These are phyloP conservation scores for Erysimum cheiri DNA, from an alignment of 441 rosid genomes.

Conservation along the genomic window DNA sequence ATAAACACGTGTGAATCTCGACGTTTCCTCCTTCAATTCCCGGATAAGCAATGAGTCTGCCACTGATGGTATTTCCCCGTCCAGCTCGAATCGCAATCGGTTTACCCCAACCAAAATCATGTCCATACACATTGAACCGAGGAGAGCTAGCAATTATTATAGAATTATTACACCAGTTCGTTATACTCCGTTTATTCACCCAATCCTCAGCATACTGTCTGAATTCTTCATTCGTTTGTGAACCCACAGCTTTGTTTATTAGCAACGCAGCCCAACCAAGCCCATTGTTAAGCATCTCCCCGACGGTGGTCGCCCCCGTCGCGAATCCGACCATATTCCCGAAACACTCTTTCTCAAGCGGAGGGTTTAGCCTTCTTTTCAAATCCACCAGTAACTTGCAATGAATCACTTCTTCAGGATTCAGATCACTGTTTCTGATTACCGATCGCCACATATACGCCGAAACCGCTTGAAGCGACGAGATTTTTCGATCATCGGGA, in stretches of 20 bases:
- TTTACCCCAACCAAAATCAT: conserved; percentile 57
- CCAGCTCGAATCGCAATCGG: conserved; percentile 49
- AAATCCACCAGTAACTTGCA: conserved; percentile 35
- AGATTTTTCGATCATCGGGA: conserved; percentile 39
- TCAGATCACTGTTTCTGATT: conserved; percentile 34
- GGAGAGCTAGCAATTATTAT: conserved; percentile 44
- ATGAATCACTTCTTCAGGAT: conserved; percentile 5
- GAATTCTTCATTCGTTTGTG: conserved; percentile 33
- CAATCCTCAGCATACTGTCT: conserved; percentile 33
- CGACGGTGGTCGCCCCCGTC: conserved; percentile 23
- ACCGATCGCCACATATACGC: conserved; percentile 52
- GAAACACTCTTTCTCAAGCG: conserved; percentile 40
- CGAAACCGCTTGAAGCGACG: conserved; percentile 55
- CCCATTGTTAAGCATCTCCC: conserved; percentile 35
- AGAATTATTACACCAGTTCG: neutral
- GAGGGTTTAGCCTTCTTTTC: conserved; percentile 42
- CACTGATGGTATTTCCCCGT: conserved; percentile 35
- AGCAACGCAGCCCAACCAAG: conserved; percentile 43
- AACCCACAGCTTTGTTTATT: conserved; percentile 41
- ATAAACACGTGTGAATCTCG: conserved; percentile 46
- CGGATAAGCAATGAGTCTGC: conserved; percentile 33
- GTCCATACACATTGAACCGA: conserved; percentile 49
- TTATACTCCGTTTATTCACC: conserved; percentile 30
- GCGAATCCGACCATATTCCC: conserved; percentile 40
- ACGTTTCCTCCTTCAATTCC: conserved; percentile 45